Base-by-base conservation (phyloP, 2,329 filamentous ascomycete species). In the Hymenoscyphus fraxineus region DNA sequence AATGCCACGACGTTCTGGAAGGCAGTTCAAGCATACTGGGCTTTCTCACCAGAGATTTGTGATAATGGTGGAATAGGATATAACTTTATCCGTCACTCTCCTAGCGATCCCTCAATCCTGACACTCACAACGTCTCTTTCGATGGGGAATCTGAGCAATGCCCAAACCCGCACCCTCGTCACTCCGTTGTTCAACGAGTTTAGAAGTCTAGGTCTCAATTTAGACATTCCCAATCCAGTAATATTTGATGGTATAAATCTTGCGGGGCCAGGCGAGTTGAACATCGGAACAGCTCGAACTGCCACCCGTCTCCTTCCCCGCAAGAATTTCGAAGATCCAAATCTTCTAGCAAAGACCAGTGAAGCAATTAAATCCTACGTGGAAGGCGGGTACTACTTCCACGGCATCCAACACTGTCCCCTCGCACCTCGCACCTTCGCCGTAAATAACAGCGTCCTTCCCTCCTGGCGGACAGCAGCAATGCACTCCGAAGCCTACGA, bases 1-100 rank as follows among this genome's bases (percentile, higher is more conserved):
- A 54, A 54, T 10, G 12, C 12, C 13, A 51, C 41, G 5, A 73
- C 85, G 0, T 79, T 80, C 15, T 81, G 82, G 47, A 77, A 78
- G 0, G 84, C 83, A 3, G 76, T 85, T 5, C 81, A 81, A 19
- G 80, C 81, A 2, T 84, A 82, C 68, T 80, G 80, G 54, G 69
- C 72, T 22, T 75, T 85, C 27, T 76, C 77, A 0, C 74, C 75
- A 0, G 79, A 79, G 0, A 73, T 79, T 4, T 75, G 75, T 70
- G 73, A 1, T 64, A 51, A 19, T 54, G 67, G 68, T 16, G 64
- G 65, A 1, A 60, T 59, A 6, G 61, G 59, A 69, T 44, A 72
- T 74, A 56, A 64, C 78, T 69, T 59, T 32, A 61, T 69, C 31
- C 39, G 47, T 3, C 40, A 44, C 22, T 51, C 31, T n/a, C 27